Evolutionary conservation across 345 rosid genomes (phyloP), one percentile per base, ranked within the genome.

Genomic region (Cardamine chenopodiifolia): DNA sequence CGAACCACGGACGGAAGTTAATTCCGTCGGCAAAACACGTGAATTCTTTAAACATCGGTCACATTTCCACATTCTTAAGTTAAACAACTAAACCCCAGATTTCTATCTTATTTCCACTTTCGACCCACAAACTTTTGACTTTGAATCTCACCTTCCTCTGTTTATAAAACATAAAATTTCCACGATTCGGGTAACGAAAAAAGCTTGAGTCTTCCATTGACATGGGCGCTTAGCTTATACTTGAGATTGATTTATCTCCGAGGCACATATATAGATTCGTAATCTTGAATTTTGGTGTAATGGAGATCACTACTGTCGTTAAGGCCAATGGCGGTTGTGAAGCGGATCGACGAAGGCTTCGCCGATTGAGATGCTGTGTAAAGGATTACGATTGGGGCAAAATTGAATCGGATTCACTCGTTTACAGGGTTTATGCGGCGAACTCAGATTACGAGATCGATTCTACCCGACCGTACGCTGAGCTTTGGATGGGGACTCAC

Each of bases 361-460:
- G 45, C 69, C 74, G 92, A 42, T 86, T 95, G 61, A 81, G 78
- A 64, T 89, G 94, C 59, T 90, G 93, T 14, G 89, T 96, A 3
- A 90, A 90, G 71, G 87, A 83, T 66, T 96, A 92, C 73, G 91
- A 87, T 58, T 96, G 99, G 99, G 99, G 99, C 1, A 78, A 80
- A 67, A 25, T 42, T 12, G 99, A 97, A 10, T n/a, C 31, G 18
- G 94, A 87, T 40, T 88, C 96, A 8, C 82, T 72, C 48, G 97
- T 89, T 15, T 94, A 89, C 10, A 87, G 83, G 78, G 86, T 92
- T 7, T 82, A 68, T 54, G 77, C 86, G 12, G 79, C 85, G 75
- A 96, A 89, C 77, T 90, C 85, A 0, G 88, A 88, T 61, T 37
- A 71, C 4, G 63, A 53, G 48, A 49, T 88, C 57, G 87, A 86